phyloP scores from a whole-genome alignment of 2,329 filamentous ascomycete genomes.

The Pseudogymnoascus sp. region DNA sequence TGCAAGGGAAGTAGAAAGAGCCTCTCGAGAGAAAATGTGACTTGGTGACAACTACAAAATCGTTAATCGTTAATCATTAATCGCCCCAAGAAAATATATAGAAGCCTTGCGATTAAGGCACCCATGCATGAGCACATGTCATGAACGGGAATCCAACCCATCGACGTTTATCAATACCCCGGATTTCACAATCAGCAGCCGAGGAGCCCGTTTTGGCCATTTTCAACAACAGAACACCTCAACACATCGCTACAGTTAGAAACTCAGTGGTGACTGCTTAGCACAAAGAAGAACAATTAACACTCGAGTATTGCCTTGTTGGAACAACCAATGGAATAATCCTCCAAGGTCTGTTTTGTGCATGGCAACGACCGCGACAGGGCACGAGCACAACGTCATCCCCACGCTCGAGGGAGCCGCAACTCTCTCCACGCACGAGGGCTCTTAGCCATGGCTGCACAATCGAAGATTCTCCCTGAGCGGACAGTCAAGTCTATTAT shows the following conservation, averaged over 20 bases:
- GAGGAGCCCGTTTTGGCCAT: background rate
- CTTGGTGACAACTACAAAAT: background rate
- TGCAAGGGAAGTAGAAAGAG: background rate
- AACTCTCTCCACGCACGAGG: background rate
- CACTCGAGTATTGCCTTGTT: background rate
- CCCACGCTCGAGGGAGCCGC: background rate
- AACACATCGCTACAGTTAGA: background rate
- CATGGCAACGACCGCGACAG: background rate
- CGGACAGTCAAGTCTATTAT: constrained; percentile 59
- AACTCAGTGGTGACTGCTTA: background rate
- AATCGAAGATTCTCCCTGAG: constrained; percentile 61
- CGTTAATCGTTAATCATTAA: background rate
- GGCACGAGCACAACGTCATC: constrained; percentile 10
- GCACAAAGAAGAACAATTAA: background rate
- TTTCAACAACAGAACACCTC: background rate
- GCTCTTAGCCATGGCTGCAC: constrained; percentile 54
- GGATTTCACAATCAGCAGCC: constrained; percentile 6
- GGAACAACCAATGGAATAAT: constrained; percentile 4
- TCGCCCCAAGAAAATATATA: background rate
- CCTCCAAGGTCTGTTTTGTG: background rate
- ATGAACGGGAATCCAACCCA: constrained; percentile 1
- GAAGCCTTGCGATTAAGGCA: constrained; percentile 3
- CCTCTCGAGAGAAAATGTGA: background rate
- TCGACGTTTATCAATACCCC: constrained; percentile 7
- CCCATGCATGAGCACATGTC: background rate